phyloP scores from a whole-genome alignment of 305 asterid species.

The Fraxinus ornus region DNA sequence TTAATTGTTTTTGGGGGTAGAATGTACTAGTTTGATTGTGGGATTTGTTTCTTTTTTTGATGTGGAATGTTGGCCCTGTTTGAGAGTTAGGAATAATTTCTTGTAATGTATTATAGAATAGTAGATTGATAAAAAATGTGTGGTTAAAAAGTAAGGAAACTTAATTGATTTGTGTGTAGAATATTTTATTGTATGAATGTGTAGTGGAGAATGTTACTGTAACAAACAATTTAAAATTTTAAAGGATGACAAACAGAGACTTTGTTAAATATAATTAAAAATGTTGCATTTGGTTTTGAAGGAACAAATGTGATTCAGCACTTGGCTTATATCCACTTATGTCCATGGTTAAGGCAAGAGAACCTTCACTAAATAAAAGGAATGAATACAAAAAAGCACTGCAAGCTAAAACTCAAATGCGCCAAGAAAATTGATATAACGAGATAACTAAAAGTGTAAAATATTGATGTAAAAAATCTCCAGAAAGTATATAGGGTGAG shows the following conservation, averaged over 20 bases:
- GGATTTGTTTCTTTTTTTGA: background rate
- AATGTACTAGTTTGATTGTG: background rate
- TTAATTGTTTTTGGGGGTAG: background rate
- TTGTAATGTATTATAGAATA: no score
- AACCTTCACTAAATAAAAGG: background rate
- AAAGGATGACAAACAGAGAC: background rate
- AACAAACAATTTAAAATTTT: no score
- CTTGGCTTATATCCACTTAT: background rate
- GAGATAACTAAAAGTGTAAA: background rate
- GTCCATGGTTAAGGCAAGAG: background rate
- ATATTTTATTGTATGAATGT: background rate
- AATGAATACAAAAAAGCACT: background rate
- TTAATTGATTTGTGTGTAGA: no score
- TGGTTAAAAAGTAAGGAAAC: background rate
- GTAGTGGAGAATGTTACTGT: background rate
- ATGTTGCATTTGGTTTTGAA: background rate
- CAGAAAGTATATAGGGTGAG: background rate
- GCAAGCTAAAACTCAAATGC: background rate
- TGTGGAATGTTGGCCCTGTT: background rate
- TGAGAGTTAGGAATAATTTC: no score
- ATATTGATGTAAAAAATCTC: background rate
- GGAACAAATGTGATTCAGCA: background rate
- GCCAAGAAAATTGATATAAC: background rate
- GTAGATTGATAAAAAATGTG: no score
- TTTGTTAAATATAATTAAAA: background rate